These are phyloP conservation scores for Penicillium concentricum DNA, from an alignment of 2,329 filamentous ascomycete species.

Conservation along the genomic window DNA sequence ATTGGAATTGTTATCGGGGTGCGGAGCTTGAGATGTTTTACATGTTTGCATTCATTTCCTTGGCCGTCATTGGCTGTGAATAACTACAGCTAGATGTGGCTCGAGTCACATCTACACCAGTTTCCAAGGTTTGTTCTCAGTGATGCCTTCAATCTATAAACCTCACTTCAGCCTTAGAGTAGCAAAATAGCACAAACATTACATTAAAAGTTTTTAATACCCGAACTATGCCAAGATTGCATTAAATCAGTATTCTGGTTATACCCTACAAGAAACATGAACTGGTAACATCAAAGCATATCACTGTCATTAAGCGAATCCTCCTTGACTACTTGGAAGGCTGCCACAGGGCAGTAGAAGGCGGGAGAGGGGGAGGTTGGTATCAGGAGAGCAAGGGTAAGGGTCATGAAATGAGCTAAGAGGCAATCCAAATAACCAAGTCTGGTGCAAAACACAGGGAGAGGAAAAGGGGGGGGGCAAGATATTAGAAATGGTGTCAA, in stretches of 20 bases:
- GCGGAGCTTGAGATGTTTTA: constrained; percentile 3
- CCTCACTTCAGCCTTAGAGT: background rate
- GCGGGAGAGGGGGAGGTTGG: constrained; percentile 7
- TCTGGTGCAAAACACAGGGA: constrained; percentile 2
- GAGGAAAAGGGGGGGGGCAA: background rate
- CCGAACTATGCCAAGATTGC: background rate
- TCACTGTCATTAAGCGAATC: constrained; percentile 13
- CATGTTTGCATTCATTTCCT: constrained; percentile 1
- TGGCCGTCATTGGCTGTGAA: background rate
- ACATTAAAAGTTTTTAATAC: background rate
- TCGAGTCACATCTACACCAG: too few species aligned
- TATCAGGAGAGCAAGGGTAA: constrained; percentile 11
- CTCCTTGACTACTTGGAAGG: constrained; percentile 14
- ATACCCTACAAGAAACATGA: background rate
- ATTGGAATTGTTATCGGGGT: background rate
- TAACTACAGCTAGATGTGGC: background rate
- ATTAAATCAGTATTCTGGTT: background rate
- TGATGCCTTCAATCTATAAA: background rate
- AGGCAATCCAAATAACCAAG: background rate
- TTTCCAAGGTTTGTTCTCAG: background rate
- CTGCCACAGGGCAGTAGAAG: constrained; percentile 4
- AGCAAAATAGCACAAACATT: background rate
- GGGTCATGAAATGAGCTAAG: background rate
- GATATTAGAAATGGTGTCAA: constrained; percentile 19
- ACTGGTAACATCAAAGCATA: constrained; percentile 2